Evolutionary conservation across 768 basidiomycete species (phyloP).

Genomic region (Trametopsis cervina): DNA sequence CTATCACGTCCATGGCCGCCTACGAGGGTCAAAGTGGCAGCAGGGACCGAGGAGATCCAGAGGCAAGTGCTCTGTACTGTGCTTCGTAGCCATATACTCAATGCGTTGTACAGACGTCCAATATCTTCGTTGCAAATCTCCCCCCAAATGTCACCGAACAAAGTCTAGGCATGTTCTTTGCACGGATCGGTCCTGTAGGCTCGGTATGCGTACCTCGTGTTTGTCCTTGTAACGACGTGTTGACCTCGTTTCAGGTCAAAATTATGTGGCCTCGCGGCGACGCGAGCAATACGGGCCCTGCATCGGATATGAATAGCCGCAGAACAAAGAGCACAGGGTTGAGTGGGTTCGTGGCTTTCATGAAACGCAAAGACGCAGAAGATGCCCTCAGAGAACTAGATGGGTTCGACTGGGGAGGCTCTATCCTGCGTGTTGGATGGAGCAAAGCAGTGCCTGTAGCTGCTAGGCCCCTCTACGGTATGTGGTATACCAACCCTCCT

Average conservation of each 20-base stretch:
- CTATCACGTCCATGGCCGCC: conserved; percentile 89
- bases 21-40: conserved; percentile 90
- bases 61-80: conserved; percentile 39
- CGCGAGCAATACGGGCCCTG: conserved; percentile 53
- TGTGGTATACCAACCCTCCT: conserved; percentile 16
- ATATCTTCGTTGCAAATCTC: conserved; percentile 92
- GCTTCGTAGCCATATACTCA: background rate
- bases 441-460: conserved; percentile 93
- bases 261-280: conserved; percentile 99
- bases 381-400: conserved; percentile 83
- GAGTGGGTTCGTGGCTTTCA: conserved; percentile 95
- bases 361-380: conserved; percentile 91
- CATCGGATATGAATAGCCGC: conserved; percentile 72
- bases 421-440: conserved; percentile 85
- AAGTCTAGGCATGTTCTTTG: conserved; percentile 84
- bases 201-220: conserved; percentile 45
- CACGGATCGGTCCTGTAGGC: conserved; percentile 86
- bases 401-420: conserved; percentile 93
- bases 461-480: conserved; percentile 75
- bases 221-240: background rate
- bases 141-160: conserved; percentile 85
- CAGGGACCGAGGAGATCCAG: conserved; percentile 82
- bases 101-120: conserved; percentile 70
- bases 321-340: conserved; percentile 69
- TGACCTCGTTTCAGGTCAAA: conserved; percentile 55